These are phyloP conservation scores for Vaccinium vitisidaea DNA, from an alignment of 148 eudicot species.

Conservation along the genomic window DNA sequence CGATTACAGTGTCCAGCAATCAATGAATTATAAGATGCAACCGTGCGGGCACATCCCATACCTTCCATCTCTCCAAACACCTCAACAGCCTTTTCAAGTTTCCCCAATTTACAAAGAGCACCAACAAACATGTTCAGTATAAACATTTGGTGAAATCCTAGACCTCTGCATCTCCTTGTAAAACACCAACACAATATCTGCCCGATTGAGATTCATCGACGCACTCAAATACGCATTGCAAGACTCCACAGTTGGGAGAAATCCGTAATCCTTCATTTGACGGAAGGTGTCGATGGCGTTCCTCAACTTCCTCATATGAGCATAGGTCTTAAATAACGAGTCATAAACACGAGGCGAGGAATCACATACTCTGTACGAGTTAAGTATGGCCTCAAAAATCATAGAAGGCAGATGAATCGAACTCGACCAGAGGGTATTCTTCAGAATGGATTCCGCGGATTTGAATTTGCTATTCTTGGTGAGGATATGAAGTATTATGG, in stretches of 20 bases:
- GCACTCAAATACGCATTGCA: conserved; percentile 40
- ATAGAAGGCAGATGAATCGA: not conserved
- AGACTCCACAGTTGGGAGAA: conserved; percentile 49
- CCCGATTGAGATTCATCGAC: conserved; percentile 46
- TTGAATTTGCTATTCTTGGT: conserved; percentile 60
- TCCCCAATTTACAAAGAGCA: conserved; percentile 6
- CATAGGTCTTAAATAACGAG: not conserved
- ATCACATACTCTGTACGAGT: not conserved
- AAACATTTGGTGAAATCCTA: not conserved
- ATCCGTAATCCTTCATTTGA: conserved; percentile 68
- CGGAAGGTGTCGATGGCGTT: conserved; percentile 46
- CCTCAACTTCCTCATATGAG: conserved; percentile 39
- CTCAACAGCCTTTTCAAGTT: not conserved
- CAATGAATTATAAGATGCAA: conserved; percentile 19
- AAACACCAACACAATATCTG: conserved; percentile 50
- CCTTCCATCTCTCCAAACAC: conserved; percentile 4
- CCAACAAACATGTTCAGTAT: not conserved
- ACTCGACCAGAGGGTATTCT: conserved; percentile 38
- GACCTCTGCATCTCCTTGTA: conserved; percentile 38
- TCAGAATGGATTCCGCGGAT: conserved; percentile 59
- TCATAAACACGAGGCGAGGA: not conserved
- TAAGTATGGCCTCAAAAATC: not conserved
- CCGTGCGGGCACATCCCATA: not conserved
- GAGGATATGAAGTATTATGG: conserved; percentile 68
- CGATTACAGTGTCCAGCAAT: conserved; percentile 57